Conservation (phyloP, 2,329 filamentous ascomycete species). For the Ilyonectria sp. region DNA sequence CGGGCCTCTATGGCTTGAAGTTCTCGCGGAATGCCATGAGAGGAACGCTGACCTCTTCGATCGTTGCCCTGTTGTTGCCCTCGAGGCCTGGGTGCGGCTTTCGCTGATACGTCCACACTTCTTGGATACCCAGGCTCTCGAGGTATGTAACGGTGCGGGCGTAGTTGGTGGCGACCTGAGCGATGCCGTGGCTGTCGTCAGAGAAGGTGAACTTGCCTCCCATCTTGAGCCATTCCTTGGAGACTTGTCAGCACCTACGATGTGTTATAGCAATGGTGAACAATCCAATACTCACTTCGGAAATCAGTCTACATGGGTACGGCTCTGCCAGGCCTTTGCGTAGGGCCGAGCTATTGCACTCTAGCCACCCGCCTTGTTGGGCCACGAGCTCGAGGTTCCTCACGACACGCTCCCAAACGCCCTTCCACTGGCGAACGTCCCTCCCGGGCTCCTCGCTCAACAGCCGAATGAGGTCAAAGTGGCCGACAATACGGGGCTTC, state of each 20-base stretch:
- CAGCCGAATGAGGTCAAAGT: conserved; percentile 93
- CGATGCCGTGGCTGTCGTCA: conserved; percentile 93
- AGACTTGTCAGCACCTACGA: conserved; percentile 10
- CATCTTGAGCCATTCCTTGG: conserved; percentile 78
- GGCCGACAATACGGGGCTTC: conserved; percentile 85
- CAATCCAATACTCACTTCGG: conserved; percentile 70
- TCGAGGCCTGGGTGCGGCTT: conserved; percentile 48
- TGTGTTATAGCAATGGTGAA: background rate
- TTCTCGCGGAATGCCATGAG: conserved; percentile 57
- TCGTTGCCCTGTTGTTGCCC: conserved; percentile 50
- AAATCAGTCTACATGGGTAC: conserved; percentile 86
- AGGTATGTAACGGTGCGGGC: conserved; percentile 78
- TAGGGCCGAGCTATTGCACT: conserved; percentile 90
- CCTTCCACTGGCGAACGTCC: conserved; percentile 69
- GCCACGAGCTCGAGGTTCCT: conserved; percentile 82
- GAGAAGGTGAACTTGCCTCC: conserved; percentile 91
- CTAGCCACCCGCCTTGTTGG: conserved; percentile 84
- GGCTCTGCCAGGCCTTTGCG: conserved; percentile 93
- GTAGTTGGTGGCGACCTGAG: conserved; percentile 92
- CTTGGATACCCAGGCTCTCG: conserved; percentile 73
- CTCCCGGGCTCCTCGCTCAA: conserved; percentile 79
- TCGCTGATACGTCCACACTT: conserved; percentile 72
- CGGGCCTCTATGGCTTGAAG: conserved; percentile 37
- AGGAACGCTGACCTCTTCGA: conserved; percentile 62
- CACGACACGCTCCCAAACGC: conserved; percentile 81